Conservation (phyloP, 306 rosid species). For the Citrullus amarus region DNA sequence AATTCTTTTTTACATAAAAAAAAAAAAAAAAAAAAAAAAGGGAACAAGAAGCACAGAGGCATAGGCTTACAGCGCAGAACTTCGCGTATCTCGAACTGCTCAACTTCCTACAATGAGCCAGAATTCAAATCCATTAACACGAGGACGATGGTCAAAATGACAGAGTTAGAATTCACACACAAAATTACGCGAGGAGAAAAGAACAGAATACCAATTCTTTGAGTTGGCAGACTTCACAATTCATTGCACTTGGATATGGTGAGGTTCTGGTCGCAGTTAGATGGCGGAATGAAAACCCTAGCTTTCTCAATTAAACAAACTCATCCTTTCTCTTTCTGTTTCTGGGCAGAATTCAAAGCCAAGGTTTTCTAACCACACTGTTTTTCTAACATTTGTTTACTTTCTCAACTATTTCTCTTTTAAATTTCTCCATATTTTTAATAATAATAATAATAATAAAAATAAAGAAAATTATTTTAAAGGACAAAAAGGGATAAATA, state of each 20-base stretch:
- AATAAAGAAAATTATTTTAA: too few species aligned
- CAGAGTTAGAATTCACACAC: neutral
- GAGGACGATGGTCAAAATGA: neutral
- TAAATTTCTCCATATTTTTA: neutral
- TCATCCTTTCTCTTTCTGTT: neutral
- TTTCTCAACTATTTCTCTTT: neutral
- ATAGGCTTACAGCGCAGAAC: conserved; percentile 65
- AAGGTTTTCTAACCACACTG: neutral
- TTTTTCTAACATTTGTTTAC: neutral
- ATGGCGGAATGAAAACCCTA: neutral
- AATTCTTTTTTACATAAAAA: neutral
- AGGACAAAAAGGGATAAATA: too few species aligned
- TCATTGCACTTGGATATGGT: conserved; percentile 32
- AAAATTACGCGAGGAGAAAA: neutral
- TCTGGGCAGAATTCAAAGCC: neutral
- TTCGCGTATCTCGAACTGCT: conserved; percentile 85
- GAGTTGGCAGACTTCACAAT: conserved; percentile 92
- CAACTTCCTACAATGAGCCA: conserved; percentile 50
- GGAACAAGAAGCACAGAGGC: neutral
- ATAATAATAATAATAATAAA: too few species aligned
- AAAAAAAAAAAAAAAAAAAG: too few species aligned
- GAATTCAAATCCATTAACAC: neutral
- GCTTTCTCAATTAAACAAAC: neutral
- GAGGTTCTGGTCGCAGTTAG: neutral
- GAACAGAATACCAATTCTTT: conserved; percentile 52